Percentiles rank a stretch among this genome's conserved stretches.
Conservation (phyloP, 2,329 filamentous ascomycete genomes). For the Talaromyces sp. region DNA sequence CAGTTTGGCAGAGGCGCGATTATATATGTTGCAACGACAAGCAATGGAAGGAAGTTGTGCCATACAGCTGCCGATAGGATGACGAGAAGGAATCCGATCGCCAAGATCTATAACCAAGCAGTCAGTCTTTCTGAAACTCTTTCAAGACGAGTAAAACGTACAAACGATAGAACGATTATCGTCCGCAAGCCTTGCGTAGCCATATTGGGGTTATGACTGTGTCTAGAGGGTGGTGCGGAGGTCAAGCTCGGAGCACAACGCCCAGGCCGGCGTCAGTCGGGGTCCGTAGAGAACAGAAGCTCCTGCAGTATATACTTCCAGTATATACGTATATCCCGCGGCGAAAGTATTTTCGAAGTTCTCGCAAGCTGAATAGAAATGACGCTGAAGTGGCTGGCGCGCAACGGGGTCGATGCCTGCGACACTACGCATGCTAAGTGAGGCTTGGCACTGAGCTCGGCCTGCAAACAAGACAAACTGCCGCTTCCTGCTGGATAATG, state of each 20-base stretch:
- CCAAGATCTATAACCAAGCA: slow-evolving; percentile 62
- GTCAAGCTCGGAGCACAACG: slow-evolving; percentile 2
- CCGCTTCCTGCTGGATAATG: background rate
- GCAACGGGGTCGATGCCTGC: background rate
- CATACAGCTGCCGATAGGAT: slow-evolving; percentile 96
- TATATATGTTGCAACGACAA: slow-evolving; percentile 94
- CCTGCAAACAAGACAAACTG: slow-evolving; percentile 12
- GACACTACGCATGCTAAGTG: background rate
- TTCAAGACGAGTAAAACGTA: slow-evolving; percentile 37
- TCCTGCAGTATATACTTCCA: background rate
- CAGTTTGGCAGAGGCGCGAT: slow-evolving; percentile 93
- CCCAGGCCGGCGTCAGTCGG: background rate
- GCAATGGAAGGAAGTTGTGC: slow-evolving; percentile 87
- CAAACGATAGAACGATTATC: slow-evolving; percentile 97
- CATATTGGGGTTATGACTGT: slow-evolving; percentile 43
- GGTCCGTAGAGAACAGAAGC: background rate
- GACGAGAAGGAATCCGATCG: slow-evolving; percentile 96
- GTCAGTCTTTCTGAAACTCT: background rate
- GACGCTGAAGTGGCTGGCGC: background rate
- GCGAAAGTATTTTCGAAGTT: background rate
- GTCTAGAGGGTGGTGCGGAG: background rate
- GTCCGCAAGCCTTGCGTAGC: slow-evolving; percentile 80
- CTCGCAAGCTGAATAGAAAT: background rate
- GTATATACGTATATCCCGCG: background rate
- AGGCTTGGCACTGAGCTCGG: slow-evolving; percentile 6